phyloP scores from a whole-genome alignment of 164 flowering plant species.

The Vitis riparia region DNA sequence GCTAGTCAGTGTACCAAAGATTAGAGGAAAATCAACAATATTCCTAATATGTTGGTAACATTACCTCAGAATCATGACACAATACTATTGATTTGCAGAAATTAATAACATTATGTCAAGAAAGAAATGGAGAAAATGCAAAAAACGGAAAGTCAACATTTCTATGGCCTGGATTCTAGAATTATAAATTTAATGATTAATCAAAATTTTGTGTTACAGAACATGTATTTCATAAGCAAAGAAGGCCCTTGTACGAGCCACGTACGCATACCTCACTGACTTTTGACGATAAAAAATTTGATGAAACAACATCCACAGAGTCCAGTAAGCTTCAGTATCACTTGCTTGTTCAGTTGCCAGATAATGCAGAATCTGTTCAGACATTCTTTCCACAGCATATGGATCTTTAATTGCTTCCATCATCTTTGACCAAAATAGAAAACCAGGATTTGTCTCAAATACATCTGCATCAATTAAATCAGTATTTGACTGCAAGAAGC shows the following conservation, averaged over 20 bases:
- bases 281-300: slow-evolving; percentile 34
- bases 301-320: slow-evolving; percentile 72
- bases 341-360: slow-evolving; percentile 46
- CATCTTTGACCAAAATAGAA: slow-evolving; percentile 60
- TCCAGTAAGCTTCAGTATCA: slow-evolving; percentile 88
- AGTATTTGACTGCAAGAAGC: slow-evolving; percentile 29
- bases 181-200: neutral
- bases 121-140: neutral
- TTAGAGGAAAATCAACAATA: neutral
- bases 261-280: slow-evolving; percentile 51
- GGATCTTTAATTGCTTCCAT: slow-evolving; percentile 74
- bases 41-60: neutral
- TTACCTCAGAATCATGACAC: neutral
- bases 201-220: neutral
- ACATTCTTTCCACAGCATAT: slow-evolving; percentile 72
- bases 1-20: neutral
- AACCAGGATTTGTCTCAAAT: slow-evolving; percentile 47
- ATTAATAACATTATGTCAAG: neutral
- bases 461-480: slow-evolving; percentile 24
- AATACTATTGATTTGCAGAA: neutral
- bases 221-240: neutral
- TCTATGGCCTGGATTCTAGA: neutral
- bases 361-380: slow-evolving; percentile 74
- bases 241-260: neutral
- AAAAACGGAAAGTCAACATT: neutral